Conservation (phyloP, 306 rosid genomes). For the Castanea crenata region DNA sequence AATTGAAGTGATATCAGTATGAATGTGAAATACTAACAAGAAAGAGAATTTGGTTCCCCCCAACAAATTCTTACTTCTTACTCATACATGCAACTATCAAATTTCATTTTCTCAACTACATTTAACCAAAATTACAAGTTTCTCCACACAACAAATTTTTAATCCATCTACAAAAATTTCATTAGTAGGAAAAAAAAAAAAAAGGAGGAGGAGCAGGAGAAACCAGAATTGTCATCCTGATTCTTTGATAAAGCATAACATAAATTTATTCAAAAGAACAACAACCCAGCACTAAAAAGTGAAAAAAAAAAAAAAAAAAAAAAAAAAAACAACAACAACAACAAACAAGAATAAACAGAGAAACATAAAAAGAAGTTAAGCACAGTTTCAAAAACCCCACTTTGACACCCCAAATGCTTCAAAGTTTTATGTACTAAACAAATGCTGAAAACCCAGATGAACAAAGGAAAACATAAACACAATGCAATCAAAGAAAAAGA, state of each 20-base stretch:
- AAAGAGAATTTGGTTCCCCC: background rate
- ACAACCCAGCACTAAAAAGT: conserved; percentile 15
- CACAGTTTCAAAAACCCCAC: conserved; percentile 14
- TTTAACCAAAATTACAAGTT: conserved; percentile 33
- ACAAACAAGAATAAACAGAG: background rate
- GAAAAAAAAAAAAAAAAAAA: background rate
- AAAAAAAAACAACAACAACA: background rate
- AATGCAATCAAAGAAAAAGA: conserved; percentile 29
- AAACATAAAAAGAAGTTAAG: conserved; percentile 15
- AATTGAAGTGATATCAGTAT: background rate
- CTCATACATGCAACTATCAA: background rate
- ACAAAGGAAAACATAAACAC: background rate
- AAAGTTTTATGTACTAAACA: conserved; percentile 31
- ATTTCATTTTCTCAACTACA: conserved; percentile 27
- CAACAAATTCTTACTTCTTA: background rate
- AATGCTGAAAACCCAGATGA: conserved; percentile 27
- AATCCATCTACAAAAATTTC: conserved; percentile 2
- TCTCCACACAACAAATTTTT: background rate
- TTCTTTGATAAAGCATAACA: background rate
- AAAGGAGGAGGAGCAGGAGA: background rate
- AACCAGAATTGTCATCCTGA: conserved; percentile 1
- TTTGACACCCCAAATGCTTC: background rate
- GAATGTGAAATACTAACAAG: conserved; percentile 3
- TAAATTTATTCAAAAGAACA: background rate
- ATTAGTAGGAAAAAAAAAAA: background rate